Evolutionary conservation across 345 rosid genomes (phyloP), one percentile per base, ranked within the genome.

Genomic region (Rubroshorea leprosula): DNA sequence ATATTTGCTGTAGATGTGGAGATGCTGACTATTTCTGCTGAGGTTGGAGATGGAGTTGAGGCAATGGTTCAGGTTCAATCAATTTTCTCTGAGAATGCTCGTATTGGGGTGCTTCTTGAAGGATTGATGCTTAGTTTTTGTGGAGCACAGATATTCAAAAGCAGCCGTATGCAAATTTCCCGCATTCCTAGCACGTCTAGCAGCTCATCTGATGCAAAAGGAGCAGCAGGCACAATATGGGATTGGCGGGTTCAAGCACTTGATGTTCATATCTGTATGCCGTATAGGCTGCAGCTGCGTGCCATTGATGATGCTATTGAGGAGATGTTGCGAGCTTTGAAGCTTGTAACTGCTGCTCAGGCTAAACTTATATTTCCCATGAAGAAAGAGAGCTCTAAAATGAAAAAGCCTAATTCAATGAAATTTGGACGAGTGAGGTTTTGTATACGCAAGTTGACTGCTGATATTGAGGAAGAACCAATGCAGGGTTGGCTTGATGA

Each of bases 401-500:
- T 85, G 20, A 89, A 85, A 70, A 89, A 75, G 67, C 74, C 90
- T 41, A 78, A 80, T 72, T 72, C 87, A n/a, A 41, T 71, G 3
- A 87, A 85, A 64, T 70, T 85, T 80, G 94, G 97, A 58, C 52
- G 90, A 60, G 60, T 93, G 49, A 89, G 77, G 73, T 79, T 93
- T 58, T 77, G 76, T 58, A 74, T 93, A 68, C 90, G 94, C 57
- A 87, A 76, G 64, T 63, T 93, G 38, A 83, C 79, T 23, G 85
- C 81, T 71, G 94, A 93, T 73, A 93, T 93, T 27, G 97, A 93
- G 78, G 99, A 93, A 73, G 99, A 93, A 71, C 97, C 99, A 16
- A 61, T 87, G 43, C 96, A 89, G 70, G 99, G 99, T 27, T 93
- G 99, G 99, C 97, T 89, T 80, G 99, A 89, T 74, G 96, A 93